Evolutionary conservation across 164 flowering plant genomes (phyloP), one percentile per base, ranked within the genome.

Genomic region (Berberis thunbergii): DNA sequence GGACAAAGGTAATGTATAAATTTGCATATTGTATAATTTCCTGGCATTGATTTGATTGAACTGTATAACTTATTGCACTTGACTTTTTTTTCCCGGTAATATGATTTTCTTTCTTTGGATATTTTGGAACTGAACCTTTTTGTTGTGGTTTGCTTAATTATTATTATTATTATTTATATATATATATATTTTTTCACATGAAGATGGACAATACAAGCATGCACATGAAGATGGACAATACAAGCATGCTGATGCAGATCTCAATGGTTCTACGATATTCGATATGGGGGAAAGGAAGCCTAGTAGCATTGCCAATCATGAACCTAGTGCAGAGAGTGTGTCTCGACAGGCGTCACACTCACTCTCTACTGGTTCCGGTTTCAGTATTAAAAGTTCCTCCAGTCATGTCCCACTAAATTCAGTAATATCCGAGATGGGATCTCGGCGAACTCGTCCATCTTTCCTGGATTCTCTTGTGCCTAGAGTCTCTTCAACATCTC

Each of bases 391-490:
- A 55, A 75, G 67, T 64, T 75, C 81, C 43, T 69, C 76, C 42
- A 70, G 72, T 72, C 72, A 80, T 61, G 61, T 49, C n/a, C 71
- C 83, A 9, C 48, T 56, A 64, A 49, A 73, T 68, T 59, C 83
- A 59, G 60, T 67, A 11, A 50, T 62, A 45, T 56, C 72, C 70
- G 85, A 80, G 66, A 52, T 78, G 61, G 72, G 64, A 43, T 60
- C 70, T 42, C 70, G 82, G 70, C 82, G 83, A 74, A 78, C 86
- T 54, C 95, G 93, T 58, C 26, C 26, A 26, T 26, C 26, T 26
- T 26, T 26, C 26, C 26, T 26, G 26, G 26, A 26, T 26, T 26
- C 26, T 26, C 26, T 26, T 26, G 26, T 26, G 26, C 26, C 26
- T 26, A 26, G 26, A 26, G 26, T 26, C 84, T 95, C 91, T 64